Base-by-base conservation (phyloP, 2,329 filamentous ascomycete genomes). In the Penicillium sp. region DNA sequence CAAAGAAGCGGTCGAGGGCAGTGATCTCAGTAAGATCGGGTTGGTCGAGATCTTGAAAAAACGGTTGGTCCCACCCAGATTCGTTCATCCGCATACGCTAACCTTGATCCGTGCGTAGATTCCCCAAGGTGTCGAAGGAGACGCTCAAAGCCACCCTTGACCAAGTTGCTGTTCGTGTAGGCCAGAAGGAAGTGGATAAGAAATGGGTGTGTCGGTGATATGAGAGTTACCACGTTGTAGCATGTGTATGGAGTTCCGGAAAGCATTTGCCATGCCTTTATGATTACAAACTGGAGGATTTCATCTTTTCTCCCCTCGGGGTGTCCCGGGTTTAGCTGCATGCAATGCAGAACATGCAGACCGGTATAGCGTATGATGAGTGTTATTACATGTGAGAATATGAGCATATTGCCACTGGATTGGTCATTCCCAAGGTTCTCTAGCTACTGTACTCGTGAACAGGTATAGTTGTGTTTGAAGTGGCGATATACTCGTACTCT, bases 21-120 rank as follows among this genome's bases (percentile, higher is more conserved):
- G 84, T 58, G 83, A 89, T 73, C 77, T 91, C 46, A 89, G 85
- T 38, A 94, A 94, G 74, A 73, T 86, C 1, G 90, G 89, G 7
- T 75, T 94, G 62, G 80, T 91, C 8, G 90, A 93, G 71, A 81
- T 88, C 5, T 72, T 95, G 56, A 90, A 91, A 72, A 87, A 88
- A 67, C 81, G 85, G 77, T 84, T 72, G 56, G 77, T 58, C 32
- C 39, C 31, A 10, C 10, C 5, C 8, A n/a, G 18, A 14, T 24
- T 34, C 5, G 6, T 38, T 29, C 21, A 14, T 39, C 3, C 24
- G 3, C 16, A 34, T 29, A 34, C 54, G 32, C 58, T 63, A 43
- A 60, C 44, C 5, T 9, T 1, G 18, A 44, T 29, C 38, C 38
- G 5, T 27, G 43, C 45, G 11, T 61, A 84, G 82, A 62, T 91